phyloP scores from a whole-genome alignment of 352 stramenopile species.

The Halophytophthora batemanensis region DNA sequence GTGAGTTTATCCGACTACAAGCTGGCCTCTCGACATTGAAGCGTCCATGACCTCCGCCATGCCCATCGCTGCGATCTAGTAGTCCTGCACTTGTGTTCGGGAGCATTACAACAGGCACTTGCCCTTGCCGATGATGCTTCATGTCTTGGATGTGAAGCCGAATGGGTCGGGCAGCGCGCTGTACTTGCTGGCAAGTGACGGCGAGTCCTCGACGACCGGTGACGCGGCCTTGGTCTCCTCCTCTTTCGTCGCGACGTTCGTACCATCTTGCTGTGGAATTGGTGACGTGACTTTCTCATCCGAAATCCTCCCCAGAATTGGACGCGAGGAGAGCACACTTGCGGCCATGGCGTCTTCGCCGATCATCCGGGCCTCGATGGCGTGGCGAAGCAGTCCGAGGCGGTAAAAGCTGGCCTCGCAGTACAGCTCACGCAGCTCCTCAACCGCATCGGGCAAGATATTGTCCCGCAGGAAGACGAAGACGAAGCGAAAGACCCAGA shows the following conservation, averaged over 20 bases:
- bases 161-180: constrained; percentile 61
- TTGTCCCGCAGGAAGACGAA: constrained; percentile 65
- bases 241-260: neutral
- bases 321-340: constrained; percentile 15
- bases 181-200: constrained; percentile 33
- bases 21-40: too few species aligned
- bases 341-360: constrained; percentile 44
- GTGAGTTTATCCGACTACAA: too few species aligned
- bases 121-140: constrained; percentile 6
- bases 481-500: constrained; percentile 74
- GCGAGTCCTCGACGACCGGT: neutral
- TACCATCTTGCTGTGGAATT: neutral
- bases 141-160: constrained; percentile 62
- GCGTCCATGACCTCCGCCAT: too few species aligned
- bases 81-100: too few species aligned
- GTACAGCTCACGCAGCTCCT: constrained; percentile 71
- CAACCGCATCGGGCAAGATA: constrained; percentile 47
- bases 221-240: constrained; percentile 3
- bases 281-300: neutral
- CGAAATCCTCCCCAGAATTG: neutral
- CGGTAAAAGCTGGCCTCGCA: constrained; percentile 79
- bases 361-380: constrained; percentile 77
- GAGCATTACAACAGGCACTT: too few species aligned
- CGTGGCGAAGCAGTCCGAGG: constrained; percentile 62
- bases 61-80: too few species aligned